Evolutionary conservation across 2,329 filamentous ascomycete genomes (phyloP), one percentile per base, ranked within the genome.

Genomic region (Monosporascus sp.): DNA sequence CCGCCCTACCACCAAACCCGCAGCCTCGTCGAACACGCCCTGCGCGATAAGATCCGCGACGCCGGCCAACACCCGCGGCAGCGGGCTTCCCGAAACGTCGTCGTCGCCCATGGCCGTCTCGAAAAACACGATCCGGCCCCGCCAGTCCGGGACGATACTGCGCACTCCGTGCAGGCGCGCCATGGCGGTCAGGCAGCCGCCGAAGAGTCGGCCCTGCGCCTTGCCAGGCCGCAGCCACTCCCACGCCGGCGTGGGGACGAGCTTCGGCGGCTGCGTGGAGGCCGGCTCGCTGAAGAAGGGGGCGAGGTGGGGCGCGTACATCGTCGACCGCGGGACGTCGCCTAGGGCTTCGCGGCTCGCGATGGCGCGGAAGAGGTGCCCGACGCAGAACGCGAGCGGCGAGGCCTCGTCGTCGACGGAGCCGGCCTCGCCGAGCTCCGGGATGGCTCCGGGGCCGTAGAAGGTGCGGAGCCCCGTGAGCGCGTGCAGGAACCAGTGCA

Each of bases 191-290:
- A 76, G 61, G 37, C 72, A 75, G 2, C 70, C 73, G 20, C 73
- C 74, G 41, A 76, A 75, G 63, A 65, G 73, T 37, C 71, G 73
- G 2, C 78, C 80, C 7, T 75, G 55, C 0, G 65, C 66, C 45
- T 60, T 65, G 0, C 71, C 72, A 0, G 35, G 50, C 3, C 72
- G 64, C 16, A 76, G 52, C 73, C 73, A 75, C 11, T 38, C 60
- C 72, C 72, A 74, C 0, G 55, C 55, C 2, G 64, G 56, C 5
- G 62, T 65, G 0, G 66, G 61, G 0, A 50, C 52, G 7, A 74
- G 64, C 8, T 68, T 62, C 4, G 67, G 60, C 16, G 64, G 55
- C 49, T 62, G 63, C 31, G 57, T 56, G 1, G 65, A 67, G 9
- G 56, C 49, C 11, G 64, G 52, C 1, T 65, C 51, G 1, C 9